Conservation (phyloP, 2,329 filamentous ascomycete genomes). For the Pseudofabraea citricarpa region DNA sequence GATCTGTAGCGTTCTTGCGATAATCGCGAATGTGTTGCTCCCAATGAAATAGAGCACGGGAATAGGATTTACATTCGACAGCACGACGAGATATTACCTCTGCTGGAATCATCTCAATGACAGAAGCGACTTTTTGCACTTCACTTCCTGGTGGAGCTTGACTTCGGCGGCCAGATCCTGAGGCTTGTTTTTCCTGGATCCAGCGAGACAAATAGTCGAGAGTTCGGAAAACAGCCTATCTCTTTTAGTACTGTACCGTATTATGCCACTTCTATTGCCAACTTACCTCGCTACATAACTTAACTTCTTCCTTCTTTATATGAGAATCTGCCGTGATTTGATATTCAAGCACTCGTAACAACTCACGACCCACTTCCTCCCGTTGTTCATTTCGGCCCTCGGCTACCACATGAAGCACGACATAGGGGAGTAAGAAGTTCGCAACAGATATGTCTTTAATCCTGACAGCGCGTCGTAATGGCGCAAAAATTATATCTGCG, state of each 20-base stretch:
- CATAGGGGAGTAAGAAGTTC: slow-evolving; percentile 83
- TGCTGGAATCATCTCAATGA: slow-evolving; percentile 65
- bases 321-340: slow-evolving; percentile 45
- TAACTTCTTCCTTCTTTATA: slow-evolving; percentile 67
- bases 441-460: slow-evolving; percentile 83
- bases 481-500: slow-evolving; percentile 72
- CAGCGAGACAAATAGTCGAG: slow-evolving; percentile 90
- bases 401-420: slow-evolving; percentile 77
- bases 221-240: slow-evolving; percentile 78
- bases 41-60: slow-evolving; percentile 87
- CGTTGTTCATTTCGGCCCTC: slow-evolving; percentile 62
- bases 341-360: slow-evolving; percentile 69
- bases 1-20: slow-evolving; percentile 9
- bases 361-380: slow-evolving; percentile 63
- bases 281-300: slow-evolving; percentile 79
- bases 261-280: not conserved
- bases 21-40: slow-evolving; percentile 77
- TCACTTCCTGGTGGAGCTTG: slow-evolving; percentile 39
- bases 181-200: slow-evolving; percentile 62
- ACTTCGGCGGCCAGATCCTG: slow-evolving; percentile 10
- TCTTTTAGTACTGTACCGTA: slow-evolving; percentile 17
- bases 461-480: slow-evolving; percentile 75
- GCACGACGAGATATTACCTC: slow-evolving; percentile 76
- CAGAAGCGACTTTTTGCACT: slow-evolving; percentile 61
- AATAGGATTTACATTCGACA: slow-evolving; percentile 90